phyloP scores from a whole-genome alignment of 352 stramenopile genomes.

The Pythium volutum region DNA sequence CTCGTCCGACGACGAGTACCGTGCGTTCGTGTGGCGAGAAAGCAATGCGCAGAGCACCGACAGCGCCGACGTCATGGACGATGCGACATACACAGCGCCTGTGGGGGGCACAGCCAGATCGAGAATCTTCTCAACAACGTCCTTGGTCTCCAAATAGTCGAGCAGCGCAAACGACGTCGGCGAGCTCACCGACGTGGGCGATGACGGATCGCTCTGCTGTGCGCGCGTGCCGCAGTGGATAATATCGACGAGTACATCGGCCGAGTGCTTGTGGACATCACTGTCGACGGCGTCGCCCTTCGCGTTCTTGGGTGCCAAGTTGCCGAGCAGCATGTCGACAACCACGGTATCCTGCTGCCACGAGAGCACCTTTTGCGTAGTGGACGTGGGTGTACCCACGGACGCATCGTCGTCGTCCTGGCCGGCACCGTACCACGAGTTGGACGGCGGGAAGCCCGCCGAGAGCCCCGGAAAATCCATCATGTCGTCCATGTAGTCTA shows the following conservation, averaged over 20 bases:
- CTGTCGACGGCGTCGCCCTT: constrained; percentile 42
- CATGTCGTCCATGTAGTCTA: constrained; percentile 83
- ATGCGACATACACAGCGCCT: constrained; percentile 34
- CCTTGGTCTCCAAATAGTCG: constrained; percentile 75
- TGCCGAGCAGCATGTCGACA: constrained; percentile 62
- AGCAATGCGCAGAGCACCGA: constrained; percentile 76
- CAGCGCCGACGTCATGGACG: constrained; percentile 77
- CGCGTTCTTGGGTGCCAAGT: constrained; percentile 37
- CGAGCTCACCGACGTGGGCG: constrained; percentile 49
- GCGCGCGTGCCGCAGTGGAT: constrained; percentile 80
- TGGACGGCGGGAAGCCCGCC: constrained; percentile 67
- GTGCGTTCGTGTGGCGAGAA: constrained; percentile 72
- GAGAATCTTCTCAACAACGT: constrained; percentile 71
- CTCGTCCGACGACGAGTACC: constrained; percentile 66
- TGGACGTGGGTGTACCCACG: constrained; percentile 56
- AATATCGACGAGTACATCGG: constrained; percentile 81
- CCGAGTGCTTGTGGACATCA: constrained; percentile 82
- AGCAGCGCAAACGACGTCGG: constrained; percentile 66
- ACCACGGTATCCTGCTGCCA: constrained; percentile 77
- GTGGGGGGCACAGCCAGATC: constrained; percentile 44
- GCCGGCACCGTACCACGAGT: constrained; percentile 63
- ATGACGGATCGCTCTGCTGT: constrained; percentile 67
- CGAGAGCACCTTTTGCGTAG: constrained; percentile 60
- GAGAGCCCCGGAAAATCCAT: constrained; percentile 84
- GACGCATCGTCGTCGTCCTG: constrained; percentile 71